Conservation (phyloP, 176 grass and related monocot species). For the Carex scoparia region DNA sequence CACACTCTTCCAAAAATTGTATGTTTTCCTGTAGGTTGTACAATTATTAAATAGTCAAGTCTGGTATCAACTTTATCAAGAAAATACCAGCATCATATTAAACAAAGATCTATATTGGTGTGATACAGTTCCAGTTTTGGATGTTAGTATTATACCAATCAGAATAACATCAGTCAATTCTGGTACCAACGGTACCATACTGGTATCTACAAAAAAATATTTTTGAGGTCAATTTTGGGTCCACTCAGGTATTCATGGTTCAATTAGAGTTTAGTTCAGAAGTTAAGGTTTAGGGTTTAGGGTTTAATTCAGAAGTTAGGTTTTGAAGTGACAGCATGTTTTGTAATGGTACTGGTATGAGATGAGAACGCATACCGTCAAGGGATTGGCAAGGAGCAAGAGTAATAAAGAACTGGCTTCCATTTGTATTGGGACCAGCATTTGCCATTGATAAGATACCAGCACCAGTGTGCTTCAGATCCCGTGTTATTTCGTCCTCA, state of each 20-base stretch:
- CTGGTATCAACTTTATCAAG: neutral
- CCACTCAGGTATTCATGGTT: neutral
- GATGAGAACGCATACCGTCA: slow-evolving; percentile 45
- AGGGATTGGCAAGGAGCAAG: slow-evolving; percentile 92
- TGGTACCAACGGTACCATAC: neutral
- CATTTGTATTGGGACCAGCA: slow-evolving; percentile 87
- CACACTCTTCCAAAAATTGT: slow-evolving; percentile 90
- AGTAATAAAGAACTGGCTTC: slow-evolving; percentile 96
- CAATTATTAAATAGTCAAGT: neutral
- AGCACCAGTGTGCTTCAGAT: slow-evolving; percentile 92
- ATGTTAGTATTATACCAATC: neutral
- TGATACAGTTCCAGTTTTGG: neutral
- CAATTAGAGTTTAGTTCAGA: neutral
- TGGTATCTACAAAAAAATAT: neutral
- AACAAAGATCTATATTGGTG: neutral
- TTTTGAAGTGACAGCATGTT: neutral
- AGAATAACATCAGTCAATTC: neutral
- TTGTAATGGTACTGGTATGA: neutral
- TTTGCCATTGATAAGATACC: slow-evolving; percentile 96
- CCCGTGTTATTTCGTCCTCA: slow-evolving; percentile 82
- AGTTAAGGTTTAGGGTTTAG: neutral
- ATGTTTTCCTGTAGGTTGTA: slow-evolving; percentile 69
- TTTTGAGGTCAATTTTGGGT: neutral
- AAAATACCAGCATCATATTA: neutral
- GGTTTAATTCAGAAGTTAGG: neutral